These are phyloP conservation scores for Dacryopinax spathularia DNA, from an alignment of 768 basidiomycete species.

Conservation along the genomic window DNA sequence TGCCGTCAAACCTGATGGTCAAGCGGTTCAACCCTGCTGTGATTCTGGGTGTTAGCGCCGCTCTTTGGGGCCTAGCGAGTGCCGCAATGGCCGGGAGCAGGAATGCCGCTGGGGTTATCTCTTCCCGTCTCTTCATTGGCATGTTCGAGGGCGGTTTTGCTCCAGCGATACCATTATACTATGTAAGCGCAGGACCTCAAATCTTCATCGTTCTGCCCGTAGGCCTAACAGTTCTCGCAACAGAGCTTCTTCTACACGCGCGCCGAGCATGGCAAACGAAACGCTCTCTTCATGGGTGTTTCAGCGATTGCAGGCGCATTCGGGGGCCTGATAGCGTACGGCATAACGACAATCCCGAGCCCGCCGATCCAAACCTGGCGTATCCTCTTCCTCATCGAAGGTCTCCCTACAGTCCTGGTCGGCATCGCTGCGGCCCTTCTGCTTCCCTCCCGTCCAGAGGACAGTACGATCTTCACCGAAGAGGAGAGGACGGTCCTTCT, in stretches of 20 bases:
- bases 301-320: constrained; percentile 75
- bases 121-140: constrained; percentile 47
- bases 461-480: not conserved
- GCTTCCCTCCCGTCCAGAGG: not conserved
- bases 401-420: not conserved
- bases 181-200: constrained; percentile 42
- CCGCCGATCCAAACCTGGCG: not conserved
- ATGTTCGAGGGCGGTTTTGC: constrained; percentile 67
- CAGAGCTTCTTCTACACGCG: constrained; percentile 57
- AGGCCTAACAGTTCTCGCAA: not conserved
- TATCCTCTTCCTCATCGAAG: not conserved
- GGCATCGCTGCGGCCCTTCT: not conserved
- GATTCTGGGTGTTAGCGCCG: not conserved
- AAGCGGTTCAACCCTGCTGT: not conserved
- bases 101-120: constrained; percentile 43
- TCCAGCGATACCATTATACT: constrained; percentile 64
- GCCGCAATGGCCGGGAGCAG: not conserved
- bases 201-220: constrained; percentile 23
- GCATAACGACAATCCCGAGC: constrained; percentile 25
- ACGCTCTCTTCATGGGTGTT: constrained; percentile 74
- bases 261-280: constrained; percentile 53
- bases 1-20: not conserved
- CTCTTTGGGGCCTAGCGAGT: not conserved
- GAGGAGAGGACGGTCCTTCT: not conserved
- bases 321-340: constrained; percentile 68